These are phyloP conservation scores for Populus davidiana DNA, from an alignment of 345 rosid species.

Conservation along the genomic window DNA sequence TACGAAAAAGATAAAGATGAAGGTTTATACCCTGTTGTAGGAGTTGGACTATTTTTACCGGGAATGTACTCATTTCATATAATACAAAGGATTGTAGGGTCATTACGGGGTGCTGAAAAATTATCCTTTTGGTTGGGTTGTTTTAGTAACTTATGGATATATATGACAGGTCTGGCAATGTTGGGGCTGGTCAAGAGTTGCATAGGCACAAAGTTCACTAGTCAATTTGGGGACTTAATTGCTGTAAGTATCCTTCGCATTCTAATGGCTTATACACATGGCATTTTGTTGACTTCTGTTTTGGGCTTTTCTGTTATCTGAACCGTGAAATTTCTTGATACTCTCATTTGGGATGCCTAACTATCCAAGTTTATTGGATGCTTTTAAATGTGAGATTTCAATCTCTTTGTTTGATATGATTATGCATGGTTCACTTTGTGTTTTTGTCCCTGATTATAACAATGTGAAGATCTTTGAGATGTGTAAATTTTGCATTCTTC, in stretches of 20 bases:
- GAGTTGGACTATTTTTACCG: background rate
- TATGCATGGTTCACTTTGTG: too few species aligned
- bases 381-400: background rate
- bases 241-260: constrained; percentile 57
- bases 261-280: background rate
- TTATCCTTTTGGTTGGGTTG: background rate
- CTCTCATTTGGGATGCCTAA: background rate
- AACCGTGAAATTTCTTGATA: background rate
- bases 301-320: background rate
- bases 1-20: background rate
- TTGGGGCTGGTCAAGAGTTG: constrained; percentile 85
- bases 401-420: background rate
- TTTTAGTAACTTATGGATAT: background rate
- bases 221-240: constrained; percentile 90
- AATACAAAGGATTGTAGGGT: background rate
- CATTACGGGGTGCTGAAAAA: background rate
- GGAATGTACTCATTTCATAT: background rate
- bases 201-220: constrained; percentile 91
- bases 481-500: too few species aligned
- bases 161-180: constrained; percentile 54
- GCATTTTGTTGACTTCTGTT: background rate
- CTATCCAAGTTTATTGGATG: background rate
- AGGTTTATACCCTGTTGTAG: background rate
- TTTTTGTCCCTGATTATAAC: too few species aligned
- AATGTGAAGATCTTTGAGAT: too few species aligned